A percentile compares a stretch with the other conserved stretches of the same genome.
These are phyloP conservation scores for Solanum dulcamara DNA, from an alignment of 257 asterid species.

Conservation along the genomic window DNA sequence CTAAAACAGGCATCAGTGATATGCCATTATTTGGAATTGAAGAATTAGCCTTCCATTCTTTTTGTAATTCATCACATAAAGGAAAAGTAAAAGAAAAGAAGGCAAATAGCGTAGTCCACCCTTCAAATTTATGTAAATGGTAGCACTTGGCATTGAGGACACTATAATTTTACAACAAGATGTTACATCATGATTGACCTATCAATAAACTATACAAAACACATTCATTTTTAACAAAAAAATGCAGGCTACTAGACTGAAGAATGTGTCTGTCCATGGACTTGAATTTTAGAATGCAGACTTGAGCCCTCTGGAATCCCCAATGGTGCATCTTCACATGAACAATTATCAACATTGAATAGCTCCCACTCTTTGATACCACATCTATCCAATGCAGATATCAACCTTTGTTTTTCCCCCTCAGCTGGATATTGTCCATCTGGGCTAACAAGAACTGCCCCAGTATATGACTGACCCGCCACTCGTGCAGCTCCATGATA, in stretches of 20 bases:
- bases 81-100: neutral
- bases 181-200: neutral
- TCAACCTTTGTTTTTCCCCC: conserved; percentile 25
- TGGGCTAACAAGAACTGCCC: conserved; percentile 81
- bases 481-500: conserved; percentile 88
- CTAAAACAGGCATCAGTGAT: neutral
- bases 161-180: neutral
- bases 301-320: conserved; percentile 66
- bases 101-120: neutral
- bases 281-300: conserved; percentile 39
- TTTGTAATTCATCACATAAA: neutral
- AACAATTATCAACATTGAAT: conserved; percentile 64
- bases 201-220: neutral
- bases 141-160: neutral
- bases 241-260: neutral
- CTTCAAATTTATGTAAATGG: neutral
- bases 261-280: conserved; percentile 11
- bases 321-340: conserved; percentile 59
- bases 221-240: neutral
- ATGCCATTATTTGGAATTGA: neutral
- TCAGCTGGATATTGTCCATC: conserved; percentile 50
- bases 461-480: conserved; percentile 85
- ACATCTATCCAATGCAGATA: conserved; percentile 56
- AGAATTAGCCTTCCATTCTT: neutral
- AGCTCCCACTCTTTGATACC: conserved; percentile 82